These are phyloP conservation scores for Sclerotinia glacialis DNA, from an alignment of 2,329 filamentous ascomycete genomes.

Conservation along the genomic window DNA sequence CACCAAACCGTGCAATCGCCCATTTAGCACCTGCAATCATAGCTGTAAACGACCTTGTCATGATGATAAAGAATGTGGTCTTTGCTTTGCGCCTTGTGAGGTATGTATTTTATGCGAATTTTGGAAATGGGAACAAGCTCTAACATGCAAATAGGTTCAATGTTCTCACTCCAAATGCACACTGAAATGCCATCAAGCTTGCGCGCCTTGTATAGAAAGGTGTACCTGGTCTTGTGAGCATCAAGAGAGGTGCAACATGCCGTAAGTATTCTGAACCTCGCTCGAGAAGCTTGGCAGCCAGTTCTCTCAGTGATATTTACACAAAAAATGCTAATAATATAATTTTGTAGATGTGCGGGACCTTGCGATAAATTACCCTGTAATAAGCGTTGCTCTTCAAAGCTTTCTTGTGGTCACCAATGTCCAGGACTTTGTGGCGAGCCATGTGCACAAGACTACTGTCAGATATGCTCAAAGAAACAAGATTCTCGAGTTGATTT, in stretches of 20 bases:
- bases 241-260: conserved; percentile 42
- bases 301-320: background rate
- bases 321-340: background rate
- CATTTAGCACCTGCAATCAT: conserved; percentile 56
- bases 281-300: background rate
- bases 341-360: conserved; percentile 50
- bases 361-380: conserved; percentile 68
- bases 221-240: conserved; percentile 59
- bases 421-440: conserved; percentile 67
- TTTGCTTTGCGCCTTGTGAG: conserved; percentile 52
- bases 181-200: conserved; percentile 58
- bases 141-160: conserved; percentile 47
- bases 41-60: conserved; percentile 54
- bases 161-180: conserved; percentile 57
- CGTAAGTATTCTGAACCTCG: conserved; percentile 17
- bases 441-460: conserved; percentile 53
- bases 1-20: conserved; percentile 48
- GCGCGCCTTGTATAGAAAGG: conserved; percentile 56
- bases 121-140: background rate
- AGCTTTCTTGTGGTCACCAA: conserved; percentile 57
- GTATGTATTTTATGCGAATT: conserved; percentile 35
- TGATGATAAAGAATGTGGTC: conserved; percentile 44
- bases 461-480: conserved; percentile 52
- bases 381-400: conserved; percentile 53
- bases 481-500: conserved; percentile 54